Base-by-base conservation (phyloP, 139 green algal species). In the Ulvella scutata region DNA sequence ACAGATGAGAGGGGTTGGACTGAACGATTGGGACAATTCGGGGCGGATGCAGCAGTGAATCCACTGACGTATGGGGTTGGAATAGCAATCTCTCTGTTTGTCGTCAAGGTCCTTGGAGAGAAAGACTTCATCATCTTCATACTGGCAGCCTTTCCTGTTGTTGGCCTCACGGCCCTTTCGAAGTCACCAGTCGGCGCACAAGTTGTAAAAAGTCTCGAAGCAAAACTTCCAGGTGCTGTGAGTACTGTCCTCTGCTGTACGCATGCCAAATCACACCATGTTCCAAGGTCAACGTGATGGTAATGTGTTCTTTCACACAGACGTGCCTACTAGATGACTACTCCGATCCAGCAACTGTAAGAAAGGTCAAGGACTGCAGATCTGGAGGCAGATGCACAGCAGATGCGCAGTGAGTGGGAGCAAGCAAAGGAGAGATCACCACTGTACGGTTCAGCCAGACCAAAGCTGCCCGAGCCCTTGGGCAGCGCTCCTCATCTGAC, bases 181-280 rank as follows among this genome's bases (percentile, higher is more conserved):
- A 90, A 90, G 76, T 86, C 79, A 73, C 74, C 38, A 37, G 37
- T 90, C 28, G 86, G 86, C 74, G 82, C 85, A 73, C 59, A 87
- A 76, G 82, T 89, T 28, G 26, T 74, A 75, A 43, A 44, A 3
- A 76, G 62, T 10, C 33, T 74, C n/a, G 62, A 74, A 23, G 62
- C 34, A 43, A 33, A 74, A 33, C 62, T 43, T 74, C 34, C 62
- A 31, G 62, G 62, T 74, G 36, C 26, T 20, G 7, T 74, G 10
- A 43, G 21, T 74, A 9, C 62, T 74, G 0, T 21, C 17, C 23
- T 21, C 60, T 9, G n/a, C 23, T 17, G 17, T 72, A 37, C 17
- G 17, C 23, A n/a, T n/a, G n/a, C n/a, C n/a, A n/a, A n/a, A n/a
- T 72, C 60, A 72, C 17, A 34, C 9, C 17, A 37, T 72, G 60